Evolutionary conservation across 495 filamentous ascomycete species (phyloP).

Genomic region (Neurospora sp.): DNA sequence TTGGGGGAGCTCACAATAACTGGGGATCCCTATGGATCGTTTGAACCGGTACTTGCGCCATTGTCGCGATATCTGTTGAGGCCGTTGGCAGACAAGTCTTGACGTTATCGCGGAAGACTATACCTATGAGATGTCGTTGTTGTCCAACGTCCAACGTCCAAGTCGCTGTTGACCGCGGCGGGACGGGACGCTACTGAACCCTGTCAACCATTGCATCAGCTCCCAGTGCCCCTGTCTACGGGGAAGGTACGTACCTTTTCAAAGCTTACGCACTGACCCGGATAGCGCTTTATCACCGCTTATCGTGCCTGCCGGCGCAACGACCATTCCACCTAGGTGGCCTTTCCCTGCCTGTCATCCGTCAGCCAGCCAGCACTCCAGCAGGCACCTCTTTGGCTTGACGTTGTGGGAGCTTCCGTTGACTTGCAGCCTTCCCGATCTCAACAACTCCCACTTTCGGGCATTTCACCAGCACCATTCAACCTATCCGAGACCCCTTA

Average conservation of each 20-base stretch:
- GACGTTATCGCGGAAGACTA: background rate
- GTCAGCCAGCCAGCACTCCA: background rate
- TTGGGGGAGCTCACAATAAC: conserved; percentile 59
- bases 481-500: background rate
- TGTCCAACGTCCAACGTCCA: background rate
- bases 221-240: background rate
- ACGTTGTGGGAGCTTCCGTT: background rate
- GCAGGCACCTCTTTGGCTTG: background rate
- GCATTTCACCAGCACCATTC: background rate
- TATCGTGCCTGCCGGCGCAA: background rate
- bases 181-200: background rate
- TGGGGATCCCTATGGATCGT: conserved; percentile 98
- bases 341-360: conserved; percentile 1
- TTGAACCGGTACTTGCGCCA: conserved; percentile 82
- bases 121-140: conserved; percentile 1
- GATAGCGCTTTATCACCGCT: background rate
- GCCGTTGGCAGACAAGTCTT: background rate
- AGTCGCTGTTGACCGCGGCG: background rate
- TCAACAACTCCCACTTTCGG: background rate
- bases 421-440: background rate
- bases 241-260: background rate
- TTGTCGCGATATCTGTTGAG: conserved; percentile 27
- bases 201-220: conserved; percentile 1
- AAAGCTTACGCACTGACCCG: background rate
- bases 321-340: conserved; percentile 3